phyloP scores from a whole-genome alignment of 805 yeast genomes.

The Ogataea saltuana region DNA sequence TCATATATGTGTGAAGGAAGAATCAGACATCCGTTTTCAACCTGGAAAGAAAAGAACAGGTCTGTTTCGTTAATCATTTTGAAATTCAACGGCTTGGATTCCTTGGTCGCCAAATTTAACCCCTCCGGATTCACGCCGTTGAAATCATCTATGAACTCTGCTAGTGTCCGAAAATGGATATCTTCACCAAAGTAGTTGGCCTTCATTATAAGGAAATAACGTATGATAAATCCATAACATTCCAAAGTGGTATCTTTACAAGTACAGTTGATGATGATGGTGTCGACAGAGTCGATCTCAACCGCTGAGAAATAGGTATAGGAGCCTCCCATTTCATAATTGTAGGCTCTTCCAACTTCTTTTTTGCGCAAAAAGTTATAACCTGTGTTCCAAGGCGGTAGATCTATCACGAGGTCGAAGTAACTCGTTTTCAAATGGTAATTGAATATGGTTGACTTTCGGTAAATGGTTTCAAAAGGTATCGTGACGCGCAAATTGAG shows the following conservation, averaged over 20 bases:
- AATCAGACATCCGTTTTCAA: slow-evolving; percentile 67
- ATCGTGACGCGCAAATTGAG: slow-evolving; percentile 49
- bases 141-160: slow-evolving; percentile 59
- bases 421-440: slow-evolving; percentile 55
- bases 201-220: slow-evolving; percentile 70
- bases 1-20: slow-evolving; percentile 76
- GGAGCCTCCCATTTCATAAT: slow-evolving; percentile 62
- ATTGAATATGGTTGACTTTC: slow-evolving; percentile 51
- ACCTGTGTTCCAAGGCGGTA: slow-evolving; percentile 93
- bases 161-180: slow-evolving; percentile 80
- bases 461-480: slow-evolving; percentile 59
- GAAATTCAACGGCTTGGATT: slow-evolving; percentile 22
- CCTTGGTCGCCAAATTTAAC: not conserved
- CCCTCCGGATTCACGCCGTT: slow-evolving; percentile 3
- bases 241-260: slow-evolving; percentile 69
- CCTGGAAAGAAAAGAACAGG: slow-evolving; percentile 68
- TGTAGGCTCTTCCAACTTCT: slow-evolving; percentile 65
- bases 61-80: slow-evolving; percentile 75
- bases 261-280: slow-evolving; percentile 60
- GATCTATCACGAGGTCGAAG: slow-evolving; percentile 62
- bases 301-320: slow-evolving; percentile 60
- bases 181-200: slow-evolving; percentile 92
- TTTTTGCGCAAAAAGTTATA: slow-evolving; percentile 65
- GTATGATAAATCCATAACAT: slow-evolving; percentile 76
- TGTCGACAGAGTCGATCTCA: slow-evolving; percentile 69